These are phyloP conservation scores for Cladophialophora chaetospira DNA, from an alignment of 2,329 filamentous ascomycete genomes.

Conservation along the genomic window DNA sequence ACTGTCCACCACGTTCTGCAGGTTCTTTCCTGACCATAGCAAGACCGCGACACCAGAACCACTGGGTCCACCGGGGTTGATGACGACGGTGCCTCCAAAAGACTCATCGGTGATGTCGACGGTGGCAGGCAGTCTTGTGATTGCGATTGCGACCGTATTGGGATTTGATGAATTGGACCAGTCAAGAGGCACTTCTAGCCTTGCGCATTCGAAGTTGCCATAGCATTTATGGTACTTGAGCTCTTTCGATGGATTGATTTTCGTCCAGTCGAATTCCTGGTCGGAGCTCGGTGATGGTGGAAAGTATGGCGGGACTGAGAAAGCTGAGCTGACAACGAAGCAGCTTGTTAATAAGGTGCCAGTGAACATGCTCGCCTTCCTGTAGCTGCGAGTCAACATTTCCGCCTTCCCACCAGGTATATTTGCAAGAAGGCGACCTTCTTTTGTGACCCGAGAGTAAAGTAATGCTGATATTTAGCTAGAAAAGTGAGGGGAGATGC, in stretches of 20 bases:
- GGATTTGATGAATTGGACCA: conserved; percentile 42
- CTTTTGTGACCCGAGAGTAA: too few relatives aligned
- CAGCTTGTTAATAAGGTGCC: too few relatives aligned
- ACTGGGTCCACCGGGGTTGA: conserved; percentile 51
- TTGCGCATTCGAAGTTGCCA: conserved; percentile 50
- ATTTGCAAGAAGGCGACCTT: too few relatives aligned
- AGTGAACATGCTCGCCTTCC: too few relatives aligned
- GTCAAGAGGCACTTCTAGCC: conserved; percentile 53
- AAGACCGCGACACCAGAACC: conserved; percentile 42
- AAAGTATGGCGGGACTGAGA: neutral
- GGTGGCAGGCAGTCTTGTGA: conserved; percentile 50
- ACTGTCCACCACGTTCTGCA: conserved; percentile 36
- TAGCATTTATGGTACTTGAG: conserved; percentile 48
- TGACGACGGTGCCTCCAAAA: conserved; percentile 51
- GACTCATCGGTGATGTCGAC: conserved; percentile 41
- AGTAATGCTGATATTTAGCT: too few relatives aligned
- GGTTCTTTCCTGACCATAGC: conserved; percentile 14
- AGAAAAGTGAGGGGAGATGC: too few relatives aligned
- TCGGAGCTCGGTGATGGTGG: neutral
- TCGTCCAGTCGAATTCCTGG: conserved; percentile 25
- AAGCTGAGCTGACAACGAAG: too few relatives aligned
- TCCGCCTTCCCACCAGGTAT: too few relatives aligned
- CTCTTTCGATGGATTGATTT: conserved; percentile 32
- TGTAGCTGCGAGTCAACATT: too few relatives aligned
- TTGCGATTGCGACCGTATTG: conserved; percentile 45